Evolutionary conservation across 192 early-diverging fungal species (phyloP).

Genomic region (Coemansia umbellata): DNA sequence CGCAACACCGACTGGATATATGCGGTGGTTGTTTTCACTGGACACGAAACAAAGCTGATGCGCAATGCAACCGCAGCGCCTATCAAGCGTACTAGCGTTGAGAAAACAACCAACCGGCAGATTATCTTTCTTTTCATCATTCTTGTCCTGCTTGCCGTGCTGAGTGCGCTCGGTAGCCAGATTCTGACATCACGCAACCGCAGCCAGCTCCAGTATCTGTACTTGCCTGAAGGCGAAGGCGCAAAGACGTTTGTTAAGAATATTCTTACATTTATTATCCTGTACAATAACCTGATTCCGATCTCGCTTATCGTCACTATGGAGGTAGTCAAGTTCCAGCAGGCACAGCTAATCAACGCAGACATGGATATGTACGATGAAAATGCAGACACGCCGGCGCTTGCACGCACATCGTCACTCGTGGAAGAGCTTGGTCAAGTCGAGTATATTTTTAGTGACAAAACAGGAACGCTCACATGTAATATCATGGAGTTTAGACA

Average conservation of each 20-base stretch:
- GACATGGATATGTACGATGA: constrained; percentile 98
- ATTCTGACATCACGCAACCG: constrained; percentile 54
- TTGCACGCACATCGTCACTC: constrained; percentile 86
- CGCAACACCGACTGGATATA: constrained; percentile 95
- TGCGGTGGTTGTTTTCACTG: constrained; percentile 91
- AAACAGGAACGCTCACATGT: constrained; percentile 84
- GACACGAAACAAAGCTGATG: constrained; percentile 98
- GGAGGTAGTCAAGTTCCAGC: constrained; percentile 95
- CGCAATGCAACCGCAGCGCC: constrained; percentile 89
- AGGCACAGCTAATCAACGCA: constrained; percentile 82
- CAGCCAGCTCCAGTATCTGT: constrained; percentile 50
- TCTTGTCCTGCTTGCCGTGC: constrained; percentile 76
- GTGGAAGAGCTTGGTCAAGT: constrained; percentile 97
- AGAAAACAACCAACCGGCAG: constrained; percentile 86
- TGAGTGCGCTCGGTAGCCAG: constrained; percentile 82
- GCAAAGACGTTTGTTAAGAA: constrained; percentile 73
- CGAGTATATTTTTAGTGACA: constrained; percentile 98
- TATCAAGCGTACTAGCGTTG: constrained; percentile 88
- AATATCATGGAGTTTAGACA: constrained; percentile 87
- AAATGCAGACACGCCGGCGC: constrained; percentile 85
- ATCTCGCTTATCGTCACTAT: constrained; percentile 97
- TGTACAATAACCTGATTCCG: constrained; percentile 99
- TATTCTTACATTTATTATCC: constrained; percentile 95
- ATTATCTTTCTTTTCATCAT: constrained; percentile 92
- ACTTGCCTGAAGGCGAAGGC: constrained; percentile 25